Conservation (phyloP, 805 yeast genomes). For the Torulaspora delbrueckii region DNA sequence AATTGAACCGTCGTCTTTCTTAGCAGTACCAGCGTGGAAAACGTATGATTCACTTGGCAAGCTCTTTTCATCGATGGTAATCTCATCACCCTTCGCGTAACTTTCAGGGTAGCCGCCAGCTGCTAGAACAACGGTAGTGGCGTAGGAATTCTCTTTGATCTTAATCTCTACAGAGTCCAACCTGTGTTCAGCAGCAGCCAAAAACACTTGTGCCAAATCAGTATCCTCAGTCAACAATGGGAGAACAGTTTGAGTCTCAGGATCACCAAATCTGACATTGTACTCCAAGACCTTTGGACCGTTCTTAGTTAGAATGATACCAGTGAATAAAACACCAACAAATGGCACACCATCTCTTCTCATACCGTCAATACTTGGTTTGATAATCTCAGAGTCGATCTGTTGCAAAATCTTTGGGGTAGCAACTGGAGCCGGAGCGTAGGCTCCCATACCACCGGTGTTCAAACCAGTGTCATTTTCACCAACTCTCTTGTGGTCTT, state of each 20-base stretch:
- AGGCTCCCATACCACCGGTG: conserved; percentile 99
- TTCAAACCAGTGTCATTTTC: conserved; percentile 91
- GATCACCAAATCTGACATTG: conserved; percentile 98
- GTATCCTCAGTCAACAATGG: conserved; percentile 78
- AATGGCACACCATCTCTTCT: conserved; percentile 92
- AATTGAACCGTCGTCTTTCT: conserved; percentile 47
- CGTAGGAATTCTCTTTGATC: conserved; percentile 51
- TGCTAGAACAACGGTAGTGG: conserved; percentile 92
- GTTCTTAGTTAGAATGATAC: conserved; percentile 78
- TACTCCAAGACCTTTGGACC: conserved; percentile 97
- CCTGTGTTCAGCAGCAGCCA: conserved; percentile 92
- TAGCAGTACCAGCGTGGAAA: conserved; percentile 94
- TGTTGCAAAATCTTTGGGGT: conserved; percentile 65
- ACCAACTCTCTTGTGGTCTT: conserved; percentile 94
- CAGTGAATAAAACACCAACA: conserved; percentile 93
- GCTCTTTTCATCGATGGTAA: conserved; percentile 43
- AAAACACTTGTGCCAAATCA: conserved; percentile 88
- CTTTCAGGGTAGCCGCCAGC: conserved; percentile 96
- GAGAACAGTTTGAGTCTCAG: conserved; percentile 95
- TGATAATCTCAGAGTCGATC: conserved; percentile 70
- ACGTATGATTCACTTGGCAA: conserved; percentile 50
- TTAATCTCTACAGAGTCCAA: conserved; percentile 71
- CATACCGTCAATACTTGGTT: conserved; percentile 94
- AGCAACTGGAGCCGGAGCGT: conserved; percentile 96
- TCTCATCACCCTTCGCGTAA: conserved; percentile 81